These are phyloP conservation scores for Exserohilum rostratum DNA, from an alignment of 2,329 filamentous ascomycete genomes.

Conservation along the genomic window DNA sequence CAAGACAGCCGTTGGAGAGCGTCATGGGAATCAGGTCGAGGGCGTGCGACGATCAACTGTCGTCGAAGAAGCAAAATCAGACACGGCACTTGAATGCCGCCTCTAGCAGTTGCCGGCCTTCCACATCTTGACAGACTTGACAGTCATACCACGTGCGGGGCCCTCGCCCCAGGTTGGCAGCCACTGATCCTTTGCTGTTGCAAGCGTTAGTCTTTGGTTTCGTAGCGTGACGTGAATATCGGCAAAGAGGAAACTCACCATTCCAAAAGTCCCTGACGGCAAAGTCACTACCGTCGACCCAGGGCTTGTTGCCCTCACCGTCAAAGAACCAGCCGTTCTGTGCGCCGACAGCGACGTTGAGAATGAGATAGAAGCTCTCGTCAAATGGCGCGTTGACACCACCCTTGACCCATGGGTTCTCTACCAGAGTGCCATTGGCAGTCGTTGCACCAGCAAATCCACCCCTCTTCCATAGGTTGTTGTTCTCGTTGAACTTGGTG, in stretches of 20 bases:
- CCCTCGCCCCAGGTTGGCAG: slow-evolving; percentile 69
- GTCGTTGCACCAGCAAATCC: slow-evolving; percentile 65
- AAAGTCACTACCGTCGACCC: slow-evolving; percentile 52
- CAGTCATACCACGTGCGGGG: slow-evolving; percentile 64
- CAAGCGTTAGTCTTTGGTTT: slow-evolving; percentile 65
- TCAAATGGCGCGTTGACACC: slow-evolving; percentile 75
- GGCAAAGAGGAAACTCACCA: slow-evolving; percentile 16
- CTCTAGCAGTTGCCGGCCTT: slow-evolving; percentile 44
- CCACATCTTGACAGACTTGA: slow-evolving; percentile 67
- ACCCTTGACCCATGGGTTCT: slow-evolving; percentile 68
- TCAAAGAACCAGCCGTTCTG: slow-evolving; percentile 77
- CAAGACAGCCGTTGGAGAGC: neutral
- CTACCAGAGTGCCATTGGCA: slow-evolving; percentile 67
- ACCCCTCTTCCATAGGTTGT: slow-evolving; percentile 69
- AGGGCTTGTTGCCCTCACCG: slow-evolving; percentile 78
- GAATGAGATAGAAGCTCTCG: slow-evolving; percentile 73
- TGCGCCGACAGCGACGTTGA: slow-evolving; percentile 76
- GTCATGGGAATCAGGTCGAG: neutral
- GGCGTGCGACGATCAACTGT: neutral
- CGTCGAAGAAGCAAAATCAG: neutral
- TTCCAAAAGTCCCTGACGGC: slow-evolving; percentile 35
- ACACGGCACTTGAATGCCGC: neutral
- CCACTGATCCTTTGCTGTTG: slow-evolving; percentile 64
- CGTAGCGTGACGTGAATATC: neutral
- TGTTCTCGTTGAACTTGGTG: slow-evolving; percentile 64